phyloP scores from a whole-genome alignment of 179 eudicot genomes.

The Spergularia azorica region DNA sequence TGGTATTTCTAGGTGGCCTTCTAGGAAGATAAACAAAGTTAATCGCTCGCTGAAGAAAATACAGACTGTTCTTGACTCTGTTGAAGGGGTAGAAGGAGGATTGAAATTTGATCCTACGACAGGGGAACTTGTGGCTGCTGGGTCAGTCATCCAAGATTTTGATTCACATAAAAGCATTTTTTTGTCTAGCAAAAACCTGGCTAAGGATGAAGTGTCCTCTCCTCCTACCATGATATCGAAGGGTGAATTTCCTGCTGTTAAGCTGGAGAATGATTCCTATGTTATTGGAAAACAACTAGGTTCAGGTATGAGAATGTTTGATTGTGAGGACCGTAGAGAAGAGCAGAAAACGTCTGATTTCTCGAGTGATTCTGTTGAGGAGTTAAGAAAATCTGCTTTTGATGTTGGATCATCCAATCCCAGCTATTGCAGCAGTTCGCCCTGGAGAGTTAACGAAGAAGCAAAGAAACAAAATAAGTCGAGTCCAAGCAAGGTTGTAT shows the following conservation, averaged over 20 bases:
- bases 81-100: slow-evolving; percentile 87
- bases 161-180: slow-evolving; percentile 32
- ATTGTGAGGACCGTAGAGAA: slow-evolving; percentile 14
- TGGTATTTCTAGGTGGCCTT: slow-evolving; percentile 95
- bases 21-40: slow-evolving; percentile 91
- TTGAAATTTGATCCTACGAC: slow-evolving; percentile 74
- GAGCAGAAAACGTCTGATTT: slow-evolving; percentile 19
- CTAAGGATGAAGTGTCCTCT: slow-evolving; percentile 26
- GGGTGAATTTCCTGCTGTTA: slow-evolving; percentile 36
- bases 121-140: slow-evolving; percentile 68
- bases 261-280: slow-evolving; percentile 43
- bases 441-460: slow-evolving; percentile 1
- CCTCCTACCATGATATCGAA: slow-evolving; percentile 25
- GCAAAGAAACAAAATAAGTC: background rate
- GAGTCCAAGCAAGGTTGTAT: slow-evolving; percentile 11
- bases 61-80: slow-evolving; percentile 82
- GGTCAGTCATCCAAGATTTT: slow-evolving; percentile 49
- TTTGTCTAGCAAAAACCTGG: slow-evolving; percentile 26
- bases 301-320: background rate
- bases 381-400: slow-evolving; percentile 29
- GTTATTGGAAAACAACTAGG: slow-evolving; percentile 20
- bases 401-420: slow-evolving; percentile 15
- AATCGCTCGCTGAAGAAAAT: slow-evolving; percentile 77
- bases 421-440: background rate
- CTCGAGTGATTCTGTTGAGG: slow-evolving; percentile 17